Percentiles rank a stretch among this genome's conserved stretches.
Evolutionary conservation across 306 rosid genomes (phyloP).

Genomic region (Vigna trinervia): DNA sequence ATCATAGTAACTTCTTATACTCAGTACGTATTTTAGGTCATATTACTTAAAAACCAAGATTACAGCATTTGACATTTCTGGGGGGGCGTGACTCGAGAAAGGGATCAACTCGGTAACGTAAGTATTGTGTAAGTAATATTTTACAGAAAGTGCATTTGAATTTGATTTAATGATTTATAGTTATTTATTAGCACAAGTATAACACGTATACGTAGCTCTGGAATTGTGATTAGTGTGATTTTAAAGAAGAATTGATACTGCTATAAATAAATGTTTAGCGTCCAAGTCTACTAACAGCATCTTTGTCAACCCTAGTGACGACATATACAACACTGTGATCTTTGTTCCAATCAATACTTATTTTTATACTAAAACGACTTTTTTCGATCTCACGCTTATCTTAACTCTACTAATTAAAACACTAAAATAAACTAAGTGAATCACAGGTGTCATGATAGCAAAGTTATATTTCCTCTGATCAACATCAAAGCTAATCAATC

Average conservation of each 20-base stretch:
- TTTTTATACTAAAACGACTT: slow-evolving; percentile 35
- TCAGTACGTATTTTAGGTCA: too few relatives aligned
- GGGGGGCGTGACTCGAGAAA: slow-evolving; percentile 27
- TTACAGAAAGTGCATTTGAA: slow-evolving; percentile 58
- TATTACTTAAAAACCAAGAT: not conserved
- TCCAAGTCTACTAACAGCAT: slow-evolving; percentile 49
- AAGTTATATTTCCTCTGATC: slow-evolving; percentile 39
- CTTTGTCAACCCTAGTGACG: slow-evolving; percentile 71
- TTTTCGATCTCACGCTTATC: slow-evolving; percentile 48
- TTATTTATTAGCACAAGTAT: not conserved
- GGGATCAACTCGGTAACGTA: slow-evolving; percentile 53
- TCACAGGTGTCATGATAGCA: slow-evolving; percentile 48
- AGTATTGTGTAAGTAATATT: slow-evolving; percentile 28
- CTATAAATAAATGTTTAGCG: slow-evolving; percentile 9
- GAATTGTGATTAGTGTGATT: slow-evolving; percentile 40
- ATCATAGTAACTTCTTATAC: too few relatives aligned
- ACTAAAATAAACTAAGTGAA: slow-evolving; percentile 37
- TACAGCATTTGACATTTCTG: not conserved
- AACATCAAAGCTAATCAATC: slow-evolving; percentile 16
- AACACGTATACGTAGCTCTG: slow-evolving; percentile 40
- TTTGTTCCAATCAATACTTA: slow-evolving; percentile 26
- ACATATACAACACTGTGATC: slow-evolving; percentile 47
- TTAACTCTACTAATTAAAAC: slow-evolving; percentile 32
- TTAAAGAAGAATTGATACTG: slow-evolving; percentile 35
- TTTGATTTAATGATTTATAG: slow-evolving; percentile 24